Base-by-base conservation (phyloP, 2,329 filamentous ascomycete genomes). In the Xylaria sp. region DNA sequence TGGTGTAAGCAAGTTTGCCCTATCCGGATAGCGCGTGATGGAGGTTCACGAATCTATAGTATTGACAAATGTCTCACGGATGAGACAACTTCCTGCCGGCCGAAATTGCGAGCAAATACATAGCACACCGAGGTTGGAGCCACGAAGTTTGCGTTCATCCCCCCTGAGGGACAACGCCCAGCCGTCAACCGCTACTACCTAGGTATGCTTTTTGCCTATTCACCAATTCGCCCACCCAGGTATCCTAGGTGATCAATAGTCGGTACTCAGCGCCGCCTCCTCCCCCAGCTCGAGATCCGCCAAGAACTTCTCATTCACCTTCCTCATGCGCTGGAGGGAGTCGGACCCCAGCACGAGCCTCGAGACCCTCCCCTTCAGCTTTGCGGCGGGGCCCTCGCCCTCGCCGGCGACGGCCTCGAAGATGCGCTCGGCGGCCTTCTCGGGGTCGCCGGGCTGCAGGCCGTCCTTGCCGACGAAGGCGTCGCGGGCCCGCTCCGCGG, bases 271-370 rank as follows among this genome's bases (percentile, higher is more conserved):
- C n/a, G 64, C 55, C 17, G 63, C 54, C 29, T 62, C 53, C 59
- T 66, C 60, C n/a, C 48, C 44, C 13, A 60, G 20, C 18, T 46
- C 54, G n/a, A 63, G 52, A 20, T 68, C 66, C 1, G 49, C 44
- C 16, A 61, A n/a, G 13, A 63, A 61, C 47, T 46, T 61, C 5
- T 56, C 59, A 21, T 59, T 62, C 2, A n/a, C 60, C 46, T 45
- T 58, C 52, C 58, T 56, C 45, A 64, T 63, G 19, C 66, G 50
- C 13, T 41, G 24, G 22, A 63, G 43, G 1, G 62, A 57, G 38
- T 78, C 74, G 13, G 61, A 62, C 0, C 75, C 75, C 22, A 78
- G 54, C 3, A 70, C 70, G 21, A 76, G 55, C 19, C 74, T 57
- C 47, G 69, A 47, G n/a, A 73, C 62, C 51, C 68, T 69, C 1